These are phyloP conservation scores for Beta corolliflora DNA, from an alignment of 179 eudicot genomes.

Conservation along the genomic window DNA sequence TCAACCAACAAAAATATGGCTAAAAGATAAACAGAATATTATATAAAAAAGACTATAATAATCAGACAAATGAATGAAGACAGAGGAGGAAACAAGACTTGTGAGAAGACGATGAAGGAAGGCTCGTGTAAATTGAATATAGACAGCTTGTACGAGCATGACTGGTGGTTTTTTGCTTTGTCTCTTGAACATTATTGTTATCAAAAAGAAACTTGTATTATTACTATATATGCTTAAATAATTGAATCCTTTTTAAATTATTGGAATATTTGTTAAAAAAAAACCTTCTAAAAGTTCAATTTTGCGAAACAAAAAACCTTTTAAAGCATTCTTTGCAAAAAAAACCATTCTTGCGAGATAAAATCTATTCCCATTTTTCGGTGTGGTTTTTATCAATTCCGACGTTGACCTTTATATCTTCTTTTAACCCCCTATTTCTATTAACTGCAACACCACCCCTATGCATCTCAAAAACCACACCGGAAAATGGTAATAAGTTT, in stretches of 20 bases:
- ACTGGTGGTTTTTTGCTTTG: constrained; percentile 16
- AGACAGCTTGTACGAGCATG: constrained; percentile 29
- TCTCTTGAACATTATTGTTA: constrained; percentile 9
- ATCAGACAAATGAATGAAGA: constrained; percentile 10
- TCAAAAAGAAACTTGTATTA: background rate
- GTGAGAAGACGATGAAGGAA: constrained; percentile 16
- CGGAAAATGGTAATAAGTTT: no score
- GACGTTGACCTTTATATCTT: no score
- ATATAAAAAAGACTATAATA: background rate
- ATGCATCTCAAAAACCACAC: no score
- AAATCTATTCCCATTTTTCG: no score
- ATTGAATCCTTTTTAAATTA: constrained; percentile 15
- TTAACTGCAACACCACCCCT: no score
- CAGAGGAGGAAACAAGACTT: background rate
- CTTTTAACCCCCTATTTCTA: no score
- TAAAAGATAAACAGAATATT: background rate
- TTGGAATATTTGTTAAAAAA: no score
- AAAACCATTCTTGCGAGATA: no score
- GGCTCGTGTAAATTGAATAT: constrained; percentile 26
- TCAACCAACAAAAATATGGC: background rate
- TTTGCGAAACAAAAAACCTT: no score
- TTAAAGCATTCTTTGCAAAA: no score
- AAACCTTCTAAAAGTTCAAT: no score
- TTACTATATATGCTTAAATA: constrained; percentile 5
- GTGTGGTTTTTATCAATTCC: no score